Percentiles rank a stretch among this genome's conserved stretches.
Conservation (phyloP, 2,329 filamentous ascomycete genomes). For the Aureobasidium sp. region DNA sequence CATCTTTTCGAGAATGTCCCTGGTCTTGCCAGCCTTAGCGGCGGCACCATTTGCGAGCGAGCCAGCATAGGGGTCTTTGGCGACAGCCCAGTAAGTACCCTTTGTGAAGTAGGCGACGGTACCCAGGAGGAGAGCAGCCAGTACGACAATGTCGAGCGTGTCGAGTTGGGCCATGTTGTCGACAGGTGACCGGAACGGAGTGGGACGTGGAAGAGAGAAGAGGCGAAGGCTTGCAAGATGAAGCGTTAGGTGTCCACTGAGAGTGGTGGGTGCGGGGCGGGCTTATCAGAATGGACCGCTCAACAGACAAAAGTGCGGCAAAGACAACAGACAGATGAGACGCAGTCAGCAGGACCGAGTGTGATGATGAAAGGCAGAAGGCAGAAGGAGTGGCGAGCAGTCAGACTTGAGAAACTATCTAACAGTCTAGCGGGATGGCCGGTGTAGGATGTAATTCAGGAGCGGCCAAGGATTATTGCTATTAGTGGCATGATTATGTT, state of each 20-base stretch:
- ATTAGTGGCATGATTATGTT: constrained; percentile 1
- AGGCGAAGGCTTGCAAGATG: not conserved
- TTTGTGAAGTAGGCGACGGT: constrained; percentile 97
- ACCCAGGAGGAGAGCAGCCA: constrained; percentile 72
- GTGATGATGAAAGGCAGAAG: not conserved
- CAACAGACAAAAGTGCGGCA: not conserved
- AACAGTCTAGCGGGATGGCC: not conserved
- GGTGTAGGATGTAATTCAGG: not conserved
- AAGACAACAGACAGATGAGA: not conserved
- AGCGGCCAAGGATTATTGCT: not conserved
- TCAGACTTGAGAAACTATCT: not conserved
- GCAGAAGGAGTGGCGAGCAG: not conserved
- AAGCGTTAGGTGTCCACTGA: constrained; percentile 4
- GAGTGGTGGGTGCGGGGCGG: not conserved
- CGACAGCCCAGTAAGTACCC: constrained; percentile 82
- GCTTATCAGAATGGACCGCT: not conserved
- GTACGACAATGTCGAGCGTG: constrained; percentile 88
- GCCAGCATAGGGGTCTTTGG: constrained; percentile 79
- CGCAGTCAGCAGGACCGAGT: not conserved
- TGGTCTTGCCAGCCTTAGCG: constrained; percentile 71
- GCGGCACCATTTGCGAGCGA: constrained; percentile 58
- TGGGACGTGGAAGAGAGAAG: not conserved
- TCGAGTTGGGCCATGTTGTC: constrained; percentile 82
- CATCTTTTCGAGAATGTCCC: constrained; percentile 93
- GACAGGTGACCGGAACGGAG: not conserved